Evolutionary conservation across 805 yeast species (phyloP).

Genomic region (Middelhovenomyces tepae): DNA sequence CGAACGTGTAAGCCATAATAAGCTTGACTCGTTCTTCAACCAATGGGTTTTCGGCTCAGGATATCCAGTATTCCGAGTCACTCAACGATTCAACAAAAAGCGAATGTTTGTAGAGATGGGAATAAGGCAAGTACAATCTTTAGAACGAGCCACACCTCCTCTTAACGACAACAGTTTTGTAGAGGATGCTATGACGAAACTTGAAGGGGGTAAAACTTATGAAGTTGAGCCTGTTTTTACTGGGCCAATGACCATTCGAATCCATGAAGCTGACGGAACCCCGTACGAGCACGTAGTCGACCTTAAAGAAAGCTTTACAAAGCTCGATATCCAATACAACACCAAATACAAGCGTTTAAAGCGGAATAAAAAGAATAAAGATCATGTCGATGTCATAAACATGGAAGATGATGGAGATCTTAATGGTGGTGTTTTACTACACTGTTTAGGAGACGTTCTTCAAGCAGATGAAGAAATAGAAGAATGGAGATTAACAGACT

Average conservation of each 20-base stretch:
- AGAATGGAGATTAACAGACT: slow-evolving; percentile 68
- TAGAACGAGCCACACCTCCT: slow-evolving; percentile 37
- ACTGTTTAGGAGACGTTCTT: slow-evolving; percentile 71
- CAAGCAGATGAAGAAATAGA: slow-evolving; percentile 48
- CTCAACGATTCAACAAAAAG: slow-evolving; percentile 89
- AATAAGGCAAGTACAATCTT: slow-evolving; percentile 78
- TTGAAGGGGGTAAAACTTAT: slow-evolving; percentile 11
- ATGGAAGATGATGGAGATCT: slow-evolving; percentile 27
- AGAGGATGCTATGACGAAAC: slow-evolving; percentile 29
- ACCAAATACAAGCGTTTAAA: slow-evolving; percentile 82
- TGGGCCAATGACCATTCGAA: slow-evolving; percentile 95
- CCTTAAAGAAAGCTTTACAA: slow-evolving; percentile 73
- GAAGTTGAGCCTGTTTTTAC: slow-evolving; percentile 38
- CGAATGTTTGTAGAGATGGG: slow-evolving; percentile 92
- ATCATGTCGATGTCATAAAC: slow-evolving; percentile 17
- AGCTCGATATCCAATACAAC: slow-evolving; percentile 88
- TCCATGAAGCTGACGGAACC: slow-evolving; percentile 97
- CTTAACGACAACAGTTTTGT: slow-evolving; percentile 32
- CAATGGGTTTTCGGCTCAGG: slow-evolving; percentile 93
- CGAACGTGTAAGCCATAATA: slow-evolving; percentile 85
- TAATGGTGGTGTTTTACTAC: slow-evolving; percentile 31
- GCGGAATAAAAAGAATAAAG: slow-evolving; percentile 34
- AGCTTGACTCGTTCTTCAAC: slow-evolving; percentile 72
- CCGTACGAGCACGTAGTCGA: slow-evolving; percentile 97
- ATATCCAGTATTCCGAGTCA: slow-evolving; percentile 77